Evolutionary conservation across 164 flowering plant species (phyloP), one percentile per base, ranked within the genome.

Genomic region (Protea cynaroides): DNA sequence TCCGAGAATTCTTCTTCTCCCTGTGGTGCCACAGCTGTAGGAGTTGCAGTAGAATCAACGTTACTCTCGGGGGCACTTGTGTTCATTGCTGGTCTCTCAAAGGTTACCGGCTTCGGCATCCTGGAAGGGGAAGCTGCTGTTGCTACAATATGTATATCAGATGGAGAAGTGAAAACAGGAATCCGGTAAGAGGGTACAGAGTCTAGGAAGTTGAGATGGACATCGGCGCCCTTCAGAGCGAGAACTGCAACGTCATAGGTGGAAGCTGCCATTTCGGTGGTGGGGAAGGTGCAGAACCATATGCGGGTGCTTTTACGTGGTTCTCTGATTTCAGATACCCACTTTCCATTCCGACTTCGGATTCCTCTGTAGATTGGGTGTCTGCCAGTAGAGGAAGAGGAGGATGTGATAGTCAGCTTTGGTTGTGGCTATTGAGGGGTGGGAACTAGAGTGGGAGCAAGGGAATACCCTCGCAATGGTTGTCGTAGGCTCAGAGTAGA

Each of bases 241-340:
- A 83, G 74, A 0, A 85, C 91, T 1, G 96, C 96, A 55, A 83
- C 93, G 55, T 89, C 96, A 46, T 83, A 82, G 38, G 96, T 93
- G 1, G 86, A 80, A 0, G 96, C 96, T 0, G 96, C 96, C 96
- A 89, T 89, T 71, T 89, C 96, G 40, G 96, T 75, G 0, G 85
- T 74, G 0, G 84, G 79, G 59, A 64, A 86, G 0, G 92, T 89
- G 7, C 96, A 92, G 1, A 89, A 87, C 96, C 96, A 89, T 38
- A 89, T 84, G 0, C 96, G 79, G 0, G 83, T 68, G 0, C 82
- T 76, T 70, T 86, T 86, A 0, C 83, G 76, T 2, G 96, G 96
- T 68, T 87, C 86, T 8, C 96, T 84, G 58, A 89, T 81, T 63
- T 89, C 96, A 8, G 89, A 89, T 61, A 89, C 96, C 92, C 96